phyloP scores from a whole-genome alignment of 352 stramenopile genomes.

The Pythium sukuiense region DNA sequence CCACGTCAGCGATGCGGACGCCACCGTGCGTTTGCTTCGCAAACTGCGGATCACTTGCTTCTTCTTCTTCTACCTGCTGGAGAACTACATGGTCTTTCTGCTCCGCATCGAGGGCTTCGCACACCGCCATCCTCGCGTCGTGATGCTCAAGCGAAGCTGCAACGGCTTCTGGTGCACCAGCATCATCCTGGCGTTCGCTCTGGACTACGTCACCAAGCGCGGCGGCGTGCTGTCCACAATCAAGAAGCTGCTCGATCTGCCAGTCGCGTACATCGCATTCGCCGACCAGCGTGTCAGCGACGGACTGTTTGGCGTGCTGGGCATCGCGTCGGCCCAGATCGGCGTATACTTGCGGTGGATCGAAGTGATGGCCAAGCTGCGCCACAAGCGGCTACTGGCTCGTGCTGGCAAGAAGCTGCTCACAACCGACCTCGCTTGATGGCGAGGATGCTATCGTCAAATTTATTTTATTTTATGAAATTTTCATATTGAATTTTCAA shows the following conservation, averaged over 20 bases:
- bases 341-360: slow-evolving; percentile 46
- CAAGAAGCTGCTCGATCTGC: slow-evolving; percentile 64
- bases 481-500: not conserved
- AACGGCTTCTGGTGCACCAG: slow-evolving; percentile 62
- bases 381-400: slow-evolving; percentile 20
- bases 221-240: slow-evolving; percentile 32
- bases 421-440: slow-evolving; percentile 13
- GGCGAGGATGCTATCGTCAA: not conserved
- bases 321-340: slow-evolving; percentile 48
- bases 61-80: slow-evolving; percentile 62
- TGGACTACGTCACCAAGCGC: slow-evolving; percentile 46
- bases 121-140: slow-evolving; percentile 31
- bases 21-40: slow-evolving; percentile 35
- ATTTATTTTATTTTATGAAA: not conserved
- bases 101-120: slow-evolving; percentile 42
- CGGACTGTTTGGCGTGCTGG: slow-evolving; percentile 43
- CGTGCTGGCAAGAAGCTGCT: slow-evolving; percentile 11
- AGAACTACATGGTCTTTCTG: slow-evolving; percentile 62
- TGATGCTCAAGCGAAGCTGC: slow-evolving; percentile 38
- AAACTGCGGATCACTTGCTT: slow-evolving; percentile 54
- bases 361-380: slow-evolving; percentile 42
- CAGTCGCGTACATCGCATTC: slow-evolving; percentile 48
- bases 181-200: slow-evolving; percentile 51
- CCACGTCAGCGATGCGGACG: slow-evolving; percentile 36
- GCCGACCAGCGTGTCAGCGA: slow-evolving; percentile 50